phyloP scores from a whole-genome alignment of 2,329 filamentous ascomycete genomes.

The Claviceps pusilla region DNA sequence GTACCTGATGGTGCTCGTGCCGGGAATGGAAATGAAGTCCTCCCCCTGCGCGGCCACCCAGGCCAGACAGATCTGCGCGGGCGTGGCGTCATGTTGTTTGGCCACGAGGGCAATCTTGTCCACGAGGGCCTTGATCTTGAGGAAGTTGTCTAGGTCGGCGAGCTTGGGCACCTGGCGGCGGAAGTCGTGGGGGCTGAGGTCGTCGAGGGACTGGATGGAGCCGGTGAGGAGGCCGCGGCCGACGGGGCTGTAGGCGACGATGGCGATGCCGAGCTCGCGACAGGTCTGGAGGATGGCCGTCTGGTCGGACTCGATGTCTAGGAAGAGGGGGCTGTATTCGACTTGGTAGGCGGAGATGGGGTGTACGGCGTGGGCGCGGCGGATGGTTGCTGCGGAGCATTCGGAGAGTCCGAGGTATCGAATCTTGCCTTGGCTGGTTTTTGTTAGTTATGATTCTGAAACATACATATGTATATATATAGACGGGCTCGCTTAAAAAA shows the following conservation, averaged over 20 bases:
- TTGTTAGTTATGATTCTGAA: too few relatives aligned
- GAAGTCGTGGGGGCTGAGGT: background rate
- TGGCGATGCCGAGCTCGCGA: background rate
- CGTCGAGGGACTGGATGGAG: background rate
- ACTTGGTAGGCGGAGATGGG: slow-evolving; percentile 37
- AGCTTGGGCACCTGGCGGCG: background rate
- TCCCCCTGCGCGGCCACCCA: background rate
- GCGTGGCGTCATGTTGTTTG: background rate
- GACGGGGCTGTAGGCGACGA: background rate
- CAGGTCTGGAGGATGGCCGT: background rate
- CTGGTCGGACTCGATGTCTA: slow-evolving; percentile 40
- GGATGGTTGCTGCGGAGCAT: slow-evolving; percentile 26
- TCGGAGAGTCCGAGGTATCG: background rate
- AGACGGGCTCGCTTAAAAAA: too few relatives aligned
- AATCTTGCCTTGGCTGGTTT: background rate
- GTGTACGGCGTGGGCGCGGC: slow-evolving; percentile 33
- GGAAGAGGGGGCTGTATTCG: slow-evolving; percentile 37
- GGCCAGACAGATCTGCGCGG: background rate
- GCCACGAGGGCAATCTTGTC: background rate
- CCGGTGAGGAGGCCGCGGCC: background rate
- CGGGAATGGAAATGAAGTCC: background rate
- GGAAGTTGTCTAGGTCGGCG: background rate
- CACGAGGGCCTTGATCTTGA: background rate
- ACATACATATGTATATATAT: too few relatives aligned
- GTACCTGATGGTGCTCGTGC: background rate